A percentile compares a stretch with the other conserved stretches of the same genome.
Evolutionary conservation across 805 yeast species (phyloP).

Genomic region (Pichia phayaonensis): DNA sequence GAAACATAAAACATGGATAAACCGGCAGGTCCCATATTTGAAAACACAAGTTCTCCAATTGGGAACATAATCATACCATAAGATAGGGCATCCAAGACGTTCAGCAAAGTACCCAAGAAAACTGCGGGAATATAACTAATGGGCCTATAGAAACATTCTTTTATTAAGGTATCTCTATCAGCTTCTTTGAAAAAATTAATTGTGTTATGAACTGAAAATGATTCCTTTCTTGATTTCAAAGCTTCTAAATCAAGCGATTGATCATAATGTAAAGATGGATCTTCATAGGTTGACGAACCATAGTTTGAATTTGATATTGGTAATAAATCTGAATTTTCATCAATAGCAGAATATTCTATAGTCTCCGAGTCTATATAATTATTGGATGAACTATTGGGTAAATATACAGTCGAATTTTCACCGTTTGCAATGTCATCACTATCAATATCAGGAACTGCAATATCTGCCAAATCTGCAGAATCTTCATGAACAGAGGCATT

Average conservation of each 20-base stretch:
- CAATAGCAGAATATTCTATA: neutral
- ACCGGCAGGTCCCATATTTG: constrained; percentile 79
- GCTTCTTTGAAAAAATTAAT: constrained; percentile 9
- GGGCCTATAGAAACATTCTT: constrained; percentile 32
- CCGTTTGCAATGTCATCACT: neutral
- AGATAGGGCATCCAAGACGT: constrained; percentile 86
- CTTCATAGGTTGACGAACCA: constrained; percentile 7
- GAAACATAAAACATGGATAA: constrained; percentile 91
- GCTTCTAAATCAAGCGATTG: constrained; percentile 9
- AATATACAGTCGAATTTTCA: neutral
- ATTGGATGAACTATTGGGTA: neutral
- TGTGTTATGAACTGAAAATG: neutral
- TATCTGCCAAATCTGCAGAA: constrained; percentile 48
- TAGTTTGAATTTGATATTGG: neutral
- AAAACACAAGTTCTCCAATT: constrained; percentile 68
- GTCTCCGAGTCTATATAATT: neutral
- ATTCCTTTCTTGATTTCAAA: constrained; percentile 1
- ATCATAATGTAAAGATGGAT: neutral
- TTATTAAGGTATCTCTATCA: constrained; percentile 17
- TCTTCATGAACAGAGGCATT: constrained; percentile 47
- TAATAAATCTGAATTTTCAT: constrained; percentile 1
- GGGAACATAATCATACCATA: constrained; percentile 99
- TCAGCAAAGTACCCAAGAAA: constrained; percentile 72
- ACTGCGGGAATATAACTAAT: constrained; percentile 65
- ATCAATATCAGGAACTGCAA: constrained; percentile 39